phyloP scores from a whole-genome alignment of 371 early-diverging fungal species.

The Mucor mucedo region DNA sequence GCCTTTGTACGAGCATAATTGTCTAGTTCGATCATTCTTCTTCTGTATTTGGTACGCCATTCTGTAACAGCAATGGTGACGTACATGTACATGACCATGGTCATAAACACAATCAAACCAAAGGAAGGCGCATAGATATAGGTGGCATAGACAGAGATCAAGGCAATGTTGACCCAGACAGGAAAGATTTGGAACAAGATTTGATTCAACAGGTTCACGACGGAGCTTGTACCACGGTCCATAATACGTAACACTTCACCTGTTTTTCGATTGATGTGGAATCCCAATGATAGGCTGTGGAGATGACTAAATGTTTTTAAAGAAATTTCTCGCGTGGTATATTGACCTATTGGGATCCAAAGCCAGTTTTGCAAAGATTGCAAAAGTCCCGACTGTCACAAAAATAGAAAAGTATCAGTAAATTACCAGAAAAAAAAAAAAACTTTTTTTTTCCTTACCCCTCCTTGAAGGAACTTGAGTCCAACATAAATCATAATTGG shows the following conservation, averaged over 20 bases:
- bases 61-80: constrained; percentile 87
- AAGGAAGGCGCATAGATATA: constrained; percentile 72
- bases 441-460: constrained; percentile 40
- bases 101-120: constrained; percentile 82
- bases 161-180: constrained; percentile 86
- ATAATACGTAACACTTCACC: constrained; percentile 87
- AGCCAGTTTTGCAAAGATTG: constrained; percentile 77
- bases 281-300: constrained; percentile 81
- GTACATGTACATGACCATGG: constrained; percentile 87
- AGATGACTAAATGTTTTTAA: constrained; percentile 89
- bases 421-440: background rate
- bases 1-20: constrained; percentile 76
- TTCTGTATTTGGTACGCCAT: constrained; percentile 88
- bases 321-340: constrained; percentile 84
- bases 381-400: constrained; percentile 68
- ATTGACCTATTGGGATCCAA: constrained; percentile 93
- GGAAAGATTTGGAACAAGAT: constrained; percentile 90
- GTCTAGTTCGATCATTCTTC: constrained; percentile 76
- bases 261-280: constrained; percentile 92
- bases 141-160: constrained; percentile 71
- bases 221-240: constrained; percentile 88
- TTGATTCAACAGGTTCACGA: constrained; percentile 83
- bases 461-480: constrained; percentile 78
- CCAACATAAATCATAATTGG: constrained; percentile 73
- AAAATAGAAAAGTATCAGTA: constrained; percentile 3